Evolutionary conservation across 1,139 yeast genomes (phyloP).

Genomic region (Saccharomyces hybrid): DNA sequence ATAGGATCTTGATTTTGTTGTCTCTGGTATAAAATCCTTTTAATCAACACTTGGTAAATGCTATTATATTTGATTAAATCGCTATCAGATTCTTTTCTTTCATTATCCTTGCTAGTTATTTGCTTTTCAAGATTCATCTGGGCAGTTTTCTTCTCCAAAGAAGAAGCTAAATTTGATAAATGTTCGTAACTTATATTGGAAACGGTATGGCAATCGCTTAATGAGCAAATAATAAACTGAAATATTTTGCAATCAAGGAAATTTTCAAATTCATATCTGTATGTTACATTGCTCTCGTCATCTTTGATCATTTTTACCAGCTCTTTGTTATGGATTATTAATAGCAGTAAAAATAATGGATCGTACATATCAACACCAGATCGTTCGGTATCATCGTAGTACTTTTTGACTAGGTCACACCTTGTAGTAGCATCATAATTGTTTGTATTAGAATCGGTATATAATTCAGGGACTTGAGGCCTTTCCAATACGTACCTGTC

Average conservation of each 20-base stretch:
- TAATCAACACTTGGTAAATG: conserved; percentile 49
- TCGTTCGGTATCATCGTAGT: conserved; percentile 23
- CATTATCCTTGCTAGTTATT: neutral
- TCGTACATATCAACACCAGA: conserved; percentile 40
- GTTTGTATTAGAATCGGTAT: conserved; percentile 11
- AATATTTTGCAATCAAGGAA: conserved; percentile 54
- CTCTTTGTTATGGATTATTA: conserved; percentile 55
- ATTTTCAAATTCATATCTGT: conserved; percentile 46
- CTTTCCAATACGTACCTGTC: conserved; percentile 32
- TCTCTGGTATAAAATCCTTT: conserved; percentile 44
- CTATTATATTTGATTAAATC: conserved; percentile 50
- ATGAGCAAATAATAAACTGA: conserved; percentile 47
- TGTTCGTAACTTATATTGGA: conserved; percentile 41
- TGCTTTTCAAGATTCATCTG: neutral
- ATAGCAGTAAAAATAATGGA: conserved; percentile 49
- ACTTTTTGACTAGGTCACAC: conserved; percentile 28
- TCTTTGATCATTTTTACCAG: conserved; percentile 36
- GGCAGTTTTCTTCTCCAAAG: conserved; percentile 18
- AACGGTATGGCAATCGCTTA: conserved; percentile 47
- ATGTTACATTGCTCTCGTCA: conserved; percentile 27
- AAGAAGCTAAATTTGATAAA: conserved; percentile 38
- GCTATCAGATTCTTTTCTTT: conserved; percentile 23
- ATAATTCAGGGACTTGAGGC: conserved; percentile 6
- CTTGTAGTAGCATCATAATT: conserved; percentile 6
- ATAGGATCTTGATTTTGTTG: conserved; percentile 23